Percentiles rank a stretch among this genome's conserved stretches.
These are phyloP conservation scores for Pseudotsuga menziesii DNA, from an alignment of 75 land plant species.

Conservation along the genomic window DNA sequence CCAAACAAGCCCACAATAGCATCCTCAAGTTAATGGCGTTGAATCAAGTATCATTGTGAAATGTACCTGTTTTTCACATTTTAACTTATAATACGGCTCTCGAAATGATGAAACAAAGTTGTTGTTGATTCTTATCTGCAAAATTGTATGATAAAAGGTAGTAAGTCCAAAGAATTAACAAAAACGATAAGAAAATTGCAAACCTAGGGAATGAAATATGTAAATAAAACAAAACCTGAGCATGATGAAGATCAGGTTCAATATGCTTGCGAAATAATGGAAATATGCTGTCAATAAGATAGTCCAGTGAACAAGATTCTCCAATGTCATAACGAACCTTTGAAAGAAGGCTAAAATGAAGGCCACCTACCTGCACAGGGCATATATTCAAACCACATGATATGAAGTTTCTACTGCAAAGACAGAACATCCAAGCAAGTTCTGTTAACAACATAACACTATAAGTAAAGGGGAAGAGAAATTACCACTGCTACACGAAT, in stretches of 20 bases:
- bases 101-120: slow-evolving; percentile 96
- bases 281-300: slow-evolving; percentile 95
- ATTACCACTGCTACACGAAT: slow-evolving; percentile 98
- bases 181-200: slow-evolving; percentile 1
- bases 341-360: slow-evolving; percentile 91
- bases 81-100: slow-evolving; percentile 92
- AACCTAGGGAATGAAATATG: background rate
- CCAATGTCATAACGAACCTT: slow-evolving; percentile 95
- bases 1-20: slow-evolving; percentile 1
- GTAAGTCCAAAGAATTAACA: slow-evolving; percentile 2
- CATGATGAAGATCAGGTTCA: slow-evolving; percentile 99
- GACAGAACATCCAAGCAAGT: no score
- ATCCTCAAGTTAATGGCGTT: background rate
- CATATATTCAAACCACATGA: background rate
- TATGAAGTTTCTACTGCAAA: background rate
- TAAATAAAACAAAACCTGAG: slow-evolving; percentile 62
- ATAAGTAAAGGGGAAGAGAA: background rate
- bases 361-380: slow-evolving; percentile 85
- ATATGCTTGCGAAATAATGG: slow-evolving; percentile 96
- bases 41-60: background rate
- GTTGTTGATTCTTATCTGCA: slow-evolving; percentile 95
- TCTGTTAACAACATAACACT: no score
- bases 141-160: background rate
- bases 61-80: slow-evolving; percentile 83
- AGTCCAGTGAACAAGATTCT: slow-evolving; percentile 84